phyloP scores from a whole-genome alignment of 108 stramenopile species.

The Nitzschia sp. region DNA sequence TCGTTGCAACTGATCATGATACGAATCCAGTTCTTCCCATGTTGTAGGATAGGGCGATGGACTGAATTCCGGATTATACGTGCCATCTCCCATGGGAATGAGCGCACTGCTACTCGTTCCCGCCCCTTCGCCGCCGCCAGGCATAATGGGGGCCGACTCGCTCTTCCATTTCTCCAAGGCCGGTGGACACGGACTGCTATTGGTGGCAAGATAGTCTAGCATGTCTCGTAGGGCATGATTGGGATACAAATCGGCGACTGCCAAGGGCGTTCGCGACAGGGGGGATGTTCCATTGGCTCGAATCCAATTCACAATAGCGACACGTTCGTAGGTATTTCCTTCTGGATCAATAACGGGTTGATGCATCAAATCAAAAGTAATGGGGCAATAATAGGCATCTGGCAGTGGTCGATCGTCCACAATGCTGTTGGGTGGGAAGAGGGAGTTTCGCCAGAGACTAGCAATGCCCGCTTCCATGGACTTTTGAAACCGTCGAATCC shows the following conservation, averaged over 20 bases:
- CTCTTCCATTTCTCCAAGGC: constrained; percentile 16
- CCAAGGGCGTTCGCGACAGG: constrained; percentile 4
- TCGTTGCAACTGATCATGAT: background rate
- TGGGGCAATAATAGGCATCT: constrained; percentile 33
- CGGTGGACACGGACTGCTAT: constrained; percentile 7
- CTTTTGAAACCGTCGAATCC: background rate
- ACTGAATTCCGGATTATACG: background rate
- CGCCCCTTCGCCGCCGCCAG: background rate
- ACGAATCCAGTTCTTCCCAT: constrained; percentile 8
- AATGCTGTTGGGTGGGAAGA: background rate
- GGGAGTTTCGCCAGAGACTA: constrained; percentile 5
- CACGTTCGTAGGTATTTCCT: constrained; percentile 34
- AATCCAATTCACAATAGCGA: constrained; percentile 32
- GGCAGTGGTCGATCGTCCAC: constrained; percentile 1
- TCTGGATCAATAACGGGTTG: constrained; percentile 26
- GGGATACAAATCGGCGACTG: constrained; percentile 13
- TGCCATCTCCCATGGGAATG: background rate
- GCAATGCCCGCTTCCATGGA: background rate
- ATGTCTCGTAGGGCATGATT: constrained; percentile 29
- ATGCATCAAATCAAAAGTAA: constrained; percentile 24
- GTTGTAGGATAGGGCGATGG: background rate
- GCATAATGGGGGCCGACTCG: constrained; percentile 13
- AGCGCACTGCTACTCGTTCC: background rate
- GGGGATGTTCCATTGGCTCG: constrained; percentile 6
- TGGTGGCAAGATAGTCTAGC: constrained; percentile 4